These are phyloP conservation scores for Colletotrichum cordylinicola DNA, from an alignment of 2,329 filamentous ascomycete genomes.

Conservation along the genomic window DNA sequence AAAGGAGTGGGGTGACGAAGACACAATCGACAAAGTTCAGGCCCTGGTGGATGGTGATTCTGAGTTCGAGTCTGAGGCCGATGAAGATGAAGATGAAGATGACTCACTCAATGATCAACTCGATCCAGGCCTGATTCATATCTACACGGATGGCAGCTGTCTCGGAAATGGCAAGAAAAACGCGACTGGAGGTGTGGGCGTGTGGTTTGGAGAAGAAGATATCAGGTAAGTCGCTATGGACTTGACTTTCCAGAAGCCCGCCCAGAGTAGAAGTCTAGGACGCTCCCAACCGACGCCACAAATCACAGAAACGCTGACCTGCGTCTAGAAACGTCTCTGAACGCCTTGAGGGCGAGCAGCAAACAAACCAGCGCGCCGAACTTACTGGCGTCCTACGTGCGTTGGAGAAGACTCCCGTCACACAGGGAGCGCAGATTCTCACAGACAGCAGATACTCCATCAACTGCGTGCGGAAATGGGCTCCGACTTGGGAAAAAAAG, in stretches of 20 bases:
- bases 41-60: slow-evolving; percentile 27
- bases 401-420: slow-evolving; percentile 73
- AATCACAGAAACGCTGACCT: background rate
- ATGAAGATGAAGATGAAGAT: slow-evolving; percentile 25
- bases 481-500: slow-evolving; percentile 74
- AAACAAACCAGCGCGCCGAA: slow-evolving; percentile 98
- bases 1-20: slow-evolving; percentile 47
- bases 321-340: slow-evolving; percentile 70
- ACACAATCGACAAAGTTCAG: slow-evolving; percentile 35
- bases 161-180: slow-evolving; percentile 61
- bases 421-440: slow-evolving; percentile 75
- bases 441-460: slow-evolving; percentile 94
- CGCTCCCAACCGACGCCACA: background rate
- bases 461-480: slow-evolving; percentile 88
- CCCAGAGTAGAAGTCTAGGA: background rate
- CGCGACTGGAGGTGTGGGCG: slow-evolving; percentile 66
- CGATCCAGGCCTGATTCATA: slow-evolving; percentile 37
- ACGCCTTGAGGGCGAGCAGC: slow-evolving; percentile 72
- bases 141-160: slow-evolving; percentile 71
- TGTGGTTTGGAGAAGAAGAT: slow-evolving; percentile 66
- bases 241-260: background rate
- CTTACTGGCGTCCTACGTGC: slow-evolving; percentile 86
- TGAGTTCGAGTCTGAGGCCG: slow-evolving; percentile 27
- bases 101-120: slow-evolving; percentile 21
- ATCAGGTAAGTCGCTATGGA: slow-evolving; percentile 45